Conservation (phyloP, 768 basidiomycete genomes). For the Amanita pseudoporphyria region DNA sequence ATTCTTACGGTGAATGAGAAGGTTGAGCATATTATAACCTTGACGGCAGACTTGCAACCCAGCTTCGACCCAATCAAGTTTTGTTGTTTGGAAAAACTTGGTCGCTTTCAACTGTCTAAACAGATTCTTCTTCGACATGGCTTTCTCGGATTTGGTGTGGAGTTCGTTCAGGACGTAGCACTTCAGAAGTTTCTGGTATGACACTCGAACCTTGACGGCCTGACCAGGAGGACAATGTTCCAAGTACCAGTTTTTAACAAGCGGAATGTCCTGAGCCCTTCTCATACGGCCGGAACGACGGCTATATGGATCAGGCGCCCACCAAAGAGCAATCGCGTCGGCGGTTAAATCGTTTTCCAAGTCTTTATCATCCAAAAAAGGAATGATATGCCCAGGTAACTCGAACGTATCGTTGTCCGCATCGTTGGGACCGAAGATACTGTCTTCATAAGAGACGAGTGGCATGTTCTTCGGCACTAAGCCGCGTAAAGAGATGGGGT, state of each 20-base stretch:
- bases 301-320: conserved; percentile 95
- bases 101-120: conserved; percentile 97
- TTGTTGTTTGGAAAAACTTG: conserved; percentile 99
- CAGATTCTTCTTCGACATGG: conserved; percentile 96
- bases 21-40: conserved; percentile 99
- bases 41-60: conserved; percentile 97
- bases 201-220: conserved; percentile 96
- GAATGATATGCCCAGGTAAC: conserved; percentile 65
- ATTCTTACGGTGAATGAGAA: conserved; percentile 98
- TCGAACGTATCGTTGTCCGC: conserved; percentile 84
- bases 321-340: conserved; percentile 96
- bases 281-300: conserved; percentile 88
- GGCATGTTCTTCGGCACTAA: conserved; percentile 76
- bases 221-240: conserved; percentile 97
- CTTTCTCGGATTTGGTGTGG: conserved; percentile 81
- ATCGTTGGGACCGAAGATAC: conserved; percentile 83
- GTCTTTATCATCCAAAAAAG: conserved; percentile 73
- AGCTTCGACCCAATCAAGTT: conserved; percentile 97
- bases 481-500: conserved; percentile 90
- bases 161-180: conserved; percentile 94
- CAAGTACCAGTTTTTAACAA: conserved; percentile 98
- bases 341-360: conserved; percentile 88
- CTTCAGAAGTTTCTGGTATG: conserved; percentile 97
- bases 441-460: conserved; percentile 81
- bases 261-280: conserved; percentile 88